A percentile compares a stretch with the other conserved stretches of the same genome.
Evolutionary conservation across 2,329 filamentous ascomycete genomes (phyloP).

Genomic region (Exutisphaerella laricina): DNA sequence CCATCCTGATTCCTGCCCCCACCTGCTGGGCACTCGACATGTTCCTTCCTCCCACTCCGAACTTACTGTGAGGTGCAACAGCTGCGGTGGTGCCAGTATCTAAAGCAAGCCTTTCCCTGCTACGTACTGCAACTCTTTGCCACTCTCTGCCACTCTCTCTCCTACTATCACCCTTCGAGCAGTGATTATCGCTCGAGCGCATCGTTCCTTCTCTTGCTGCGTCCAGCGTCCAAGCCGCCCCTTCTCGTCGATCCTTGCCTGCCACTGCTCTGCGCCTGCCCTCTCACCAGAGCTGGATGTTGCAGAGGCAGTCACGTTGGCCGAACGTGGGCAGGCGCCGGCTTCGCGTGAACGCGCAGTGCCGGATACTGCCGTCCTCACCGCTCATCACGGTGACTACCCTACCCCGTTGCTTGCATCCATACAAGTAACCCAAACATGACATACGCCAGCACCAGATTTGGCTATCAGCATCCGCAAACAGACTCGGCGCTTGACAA

Average conservation of each 20-base stretch:
- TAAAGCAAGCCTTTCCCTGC: constrained; percentile 31
- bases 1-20: neutral
- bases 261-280: neutral
- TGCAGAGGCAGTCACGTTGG: constrained; percentile 19
- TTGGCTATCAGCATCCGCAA: constrained; percentile 22
- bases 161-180: constrained; percentile 24
- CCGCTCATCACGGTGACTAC: constrained; percentile 20
- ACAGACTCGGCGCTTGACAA: constrained; percentile 21
- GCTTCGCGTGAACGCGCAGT: constrained; percentile 16
- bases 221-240: no score
- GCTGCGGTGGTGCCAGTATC: constrained; percentile 15
- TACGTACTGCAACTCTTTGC: constrained; percentile 21
- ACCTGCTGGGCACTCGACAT: no score
- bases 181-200: constrained; percentile 27
- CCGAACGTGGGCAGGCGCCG: constrained; percentile 10
- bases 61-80: constrained; percentile 3
- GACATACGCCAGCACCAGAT: constrained; percentile 24
- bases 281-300: constrained; percentile 13
- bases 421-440: constrained; percentile 25
- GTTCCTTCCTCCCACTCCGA: neutral
- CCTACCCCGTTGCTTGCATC: constrained; percentile 18
- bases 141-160: no score
- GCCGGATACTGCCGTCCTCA: constrained; percentile 24
- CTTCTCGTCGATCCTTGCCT: constrained; percentile 8
- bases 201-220: no score